Percentiles rank a stretch among this genome's conserved stretches.
Evolutionary conservation across 768 basidiomycete species (phyloP).

Genomic region (Mycena alexandri): DNA sequence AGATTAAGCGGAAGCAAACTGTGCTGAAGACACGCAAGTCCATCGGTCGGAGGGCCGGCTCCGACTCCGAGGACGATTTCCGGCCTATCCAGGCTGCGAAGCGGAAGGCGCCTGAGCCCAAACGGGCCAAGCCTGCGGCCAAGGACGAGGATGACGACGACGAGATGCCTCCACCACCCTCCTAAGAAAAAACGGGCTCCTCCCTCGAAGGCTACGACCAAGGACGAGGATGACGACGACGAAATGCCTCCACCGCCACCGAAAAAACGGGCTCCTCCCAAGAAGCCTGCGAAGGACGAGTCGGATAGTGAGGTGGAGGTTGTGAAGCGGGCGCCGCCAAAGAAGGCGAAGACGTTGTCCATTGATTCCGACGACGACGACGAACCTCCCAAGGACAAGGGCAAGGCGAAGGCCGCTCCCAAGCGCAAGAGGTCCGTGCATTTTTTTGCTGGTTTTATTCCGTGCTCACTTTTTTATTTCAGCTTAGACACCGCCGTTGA

Average conservation of each 20-base stretch:
- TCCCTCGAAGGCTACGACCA: conserved; percentile 41
- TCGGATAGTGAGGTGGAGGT: conserved; percentile 53
- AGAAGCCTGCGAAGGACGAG: conserved; percentile 46
- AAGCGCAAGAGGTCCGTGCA: conserved; percentile 79
- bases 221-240: conserved; percentile 40
- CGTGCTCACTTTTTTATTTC: conserved; percentile 7
- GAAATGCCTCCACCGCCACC: conserved; percentile 42
- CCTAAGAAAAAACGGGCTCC: conserved; percentile 45
- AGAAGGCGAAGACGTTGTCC: conserved; percentile 29
- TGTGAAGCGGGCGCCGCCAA: conserved; percentile 33
- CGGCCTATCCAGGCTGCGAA: conserved; percentile 61
- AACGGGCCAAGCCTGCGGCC: conserved; percentile 30
- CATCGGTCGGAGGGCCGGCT: conserved; percentile 48
- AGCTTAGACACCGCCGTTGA: conserved; percentile 48
- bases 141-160: conserved; percentile 40
- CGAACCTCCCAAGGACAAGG: conserved; percentile 39
- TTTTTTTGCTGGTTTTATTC: not conserved
- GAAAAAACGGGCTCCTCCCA: conserved; percentile 44
- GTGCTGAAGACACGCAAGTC: conserved; percentile 64
- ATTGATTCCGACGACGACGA: conserved; percentile 35
- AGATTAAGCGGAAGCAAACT: conserved; percentile 61
- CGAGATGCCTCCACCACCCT: conserved; percentile 41
- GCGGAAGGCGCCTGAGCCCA: conserved; percentile 52
- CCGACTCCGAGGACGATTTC: conserved; percentile 62
- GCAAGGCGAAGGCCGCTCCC: conserved; percentile 55